A percentile compares a stretch with the other conserved stretches of the same genome.
These are phyloP conservation scores for Tinospora cordifolia DNA, from an alignment of 164 flowering plant species.

Conservation along the genomic window DNA sequence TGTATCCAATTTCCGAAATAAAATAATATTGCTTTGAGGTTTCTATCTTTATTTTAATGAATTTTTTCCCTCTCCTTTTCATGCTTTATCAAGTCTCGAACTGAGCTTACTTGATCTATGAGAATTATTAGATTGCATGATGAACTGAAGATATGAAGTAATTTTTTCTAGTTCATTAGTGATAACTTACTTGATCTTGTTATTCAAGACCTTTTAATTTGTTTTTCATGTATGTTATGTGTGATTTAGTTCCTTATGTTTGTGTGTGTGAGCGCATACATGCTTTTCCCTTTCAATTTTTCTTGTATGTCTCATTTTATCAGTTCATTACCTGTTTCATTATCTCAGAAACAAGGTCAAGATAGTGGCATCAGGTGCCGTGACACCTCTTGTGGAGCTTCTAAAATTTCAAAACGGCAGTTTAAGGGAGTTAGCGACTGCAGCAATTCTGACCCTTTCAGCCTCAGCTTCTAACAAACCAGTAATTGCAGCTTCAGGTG, in stretches of 20 bases:
- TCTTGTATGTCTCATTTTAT: background rate
- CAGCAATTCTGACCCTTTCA: constrained; percentile 69
- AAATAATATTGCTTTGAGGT: no score
- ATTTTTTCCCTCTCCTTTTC: no score
- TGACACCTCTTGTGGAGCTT: constrained; percentile 60
- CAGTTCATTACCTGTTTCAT: background rate
- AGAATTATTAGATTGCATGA: background rate
- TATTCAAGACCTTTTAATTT: no score
- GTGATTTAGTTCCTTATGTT: background rate
- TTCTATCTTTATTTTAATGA: no score
- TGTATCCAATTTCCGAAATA: no score
- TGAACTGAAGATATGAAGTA: background rate
- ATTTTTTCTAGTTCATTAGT: no score
- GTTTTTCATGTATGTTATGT: no score
- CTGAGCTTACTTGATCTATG: no score
- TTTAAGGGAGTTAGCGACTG: constrained; percentile 60
- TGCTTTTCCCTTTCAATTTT: background rate
- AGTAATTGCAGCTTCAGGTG: constrained; percentile 51
- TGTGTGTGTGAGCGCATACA: background rate
- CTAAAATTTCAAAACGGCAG: constrained; percentile 42
- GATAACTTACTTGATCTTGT: no score
- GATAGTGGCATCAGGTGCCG: constrained; percentile 60
- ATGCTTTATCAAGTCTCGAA: no score
- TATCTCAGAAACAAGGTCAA: constrained; percentile 57
- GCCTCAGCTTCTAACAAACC: constrained; percentile 54